Percentiles rank a stretch among this genome's conserved stretches.
Conservation (phyloP, 108 stramenopile genomes). For the Aurantiochytrium sp. region DNA sequence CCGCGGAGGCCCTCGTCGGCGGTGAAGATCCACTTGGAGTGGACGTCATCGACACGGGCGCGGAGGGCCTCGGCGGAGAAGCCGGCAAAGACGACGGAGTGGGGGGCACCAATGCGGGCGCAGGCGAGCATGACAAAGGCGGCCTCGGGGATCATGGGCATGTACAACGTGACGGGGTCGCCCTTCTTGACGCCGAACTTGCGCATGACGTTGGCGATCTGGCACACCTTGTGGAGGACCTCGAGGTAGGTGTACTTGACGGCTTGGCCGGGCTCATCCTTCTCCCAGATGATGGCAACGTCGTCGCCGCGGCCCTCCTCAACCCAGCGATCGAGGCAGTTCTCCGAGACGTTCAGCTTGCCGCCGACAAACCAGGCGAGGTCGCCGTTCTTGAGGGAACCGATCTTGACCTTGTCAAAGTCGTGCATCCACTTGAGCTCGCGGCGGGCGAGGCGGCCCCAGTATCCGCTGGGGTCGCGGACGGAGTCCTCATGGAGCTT, state of each 20-base stretch:
- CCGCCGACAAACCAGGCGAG: constrained; percentile 52
- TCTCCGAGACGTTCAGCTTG: constrained; percentile 50
- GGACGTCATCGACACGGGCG: constrained; percentile 73
- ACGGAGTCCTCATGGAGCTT: background rate
- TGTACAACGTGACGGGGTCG: constrained; percentile 54
- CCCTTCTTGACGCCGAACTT: constrained; percentile 42
- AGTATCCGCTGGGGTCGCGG: background rate
- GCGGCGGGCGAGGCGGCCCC: background rate
- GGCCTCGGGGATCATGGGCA: constrained; percentile 97
- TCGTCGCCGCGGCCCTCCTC: constrained; percentile 49
- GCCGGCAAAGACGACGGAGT: constrained; percentile 95
- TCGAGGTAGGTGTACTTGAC: constrained; percentile 65
- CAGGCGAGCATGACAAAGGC: constrained; percentile 95
- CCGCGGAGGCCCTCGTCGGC: constrained; percentile 38
- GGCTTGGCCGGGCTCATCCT: constrained; percentile 69
- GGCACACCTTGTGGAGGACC: constrained; percentile 60
- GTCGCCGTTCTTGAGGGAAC: constrained; percentile 35
- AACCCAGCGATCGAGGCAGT: constrained; percentile 51
- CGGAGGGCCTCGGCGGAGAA: constrained; percentile 82
- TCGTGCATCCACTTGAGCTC: background rate
- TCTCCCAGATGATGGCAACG: constrained; percentile 72
- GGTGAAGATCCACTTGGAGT: constrained; percentile 60
- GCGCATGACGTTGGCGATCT: constrained; percentile 80
- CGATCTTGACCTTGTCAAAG: background rate
- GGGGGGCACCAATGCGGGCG: constrained; percentile 87